Evolutionary conservation across 805 yeast genomes (phyloP), one percentile per base, ranked within the genome.

Genomic region (Sungouiozyma ichnusensis): DNA sequence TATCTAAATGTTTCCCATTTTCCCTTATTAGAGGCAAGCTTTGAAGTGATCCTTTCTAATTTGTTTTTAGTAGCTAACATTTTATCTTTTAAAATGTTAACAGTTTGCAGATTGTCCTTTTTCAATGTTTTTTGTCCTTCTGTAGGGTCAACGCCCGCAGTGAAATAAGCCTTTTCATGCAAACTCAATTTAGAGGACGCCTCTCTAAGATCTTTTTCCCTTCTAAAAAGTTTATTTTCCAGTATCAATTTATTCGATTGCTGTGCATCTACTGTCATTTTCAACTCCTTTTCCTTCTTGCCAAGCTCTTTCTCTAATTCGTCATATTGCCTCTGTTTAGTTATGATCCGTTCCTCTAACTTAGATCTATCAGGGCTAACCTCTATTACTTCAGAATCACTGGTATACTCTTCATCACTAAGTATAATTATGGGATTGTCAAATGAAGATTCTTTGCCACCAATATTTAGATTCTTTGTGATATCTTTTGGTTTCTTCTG

Each of bases 321-420:
- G 7, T 31, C 24, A 13, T 39, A 35, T 16, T 35, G 16, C 45
- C 36, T 43, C 27, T 14, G 34, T 16, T 40, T 36, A 9, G 14
- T 31, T 16, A 34, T 11, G 11, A 29, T 33, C n/a, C 29, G 37
- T 18, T 34, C 15, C 15, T 8, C 16, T 19, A 33, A 27, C 37
- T 20, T 17, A 3, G 31, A 34, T 20, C 33, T 20, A 3, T 24
- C 20, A 16, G 39, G 33, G 15, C 11, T 18, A 14, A 40, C 35
- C 6, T 41, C 39, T 14, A 17, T 38, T 7, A 33, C 37, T 16
- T 41, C 20, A 29, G 14, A 35, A 16, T 16, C 39, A 24, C 14
- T 27, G 11, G 39, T 40, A 14, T 48, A 44, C 13, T 49, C 48
- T n/a, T 69, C 48, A 70, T 69, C 46, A 3, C 45, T 39, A 62